Percentiles rank a stretch among this genome's conserved stretches.
These are phyloP conservation scores for Fraxinus greggii DNA, from an alignment of 305 asterid genomes.

Conservation along the genomic window DNA sequence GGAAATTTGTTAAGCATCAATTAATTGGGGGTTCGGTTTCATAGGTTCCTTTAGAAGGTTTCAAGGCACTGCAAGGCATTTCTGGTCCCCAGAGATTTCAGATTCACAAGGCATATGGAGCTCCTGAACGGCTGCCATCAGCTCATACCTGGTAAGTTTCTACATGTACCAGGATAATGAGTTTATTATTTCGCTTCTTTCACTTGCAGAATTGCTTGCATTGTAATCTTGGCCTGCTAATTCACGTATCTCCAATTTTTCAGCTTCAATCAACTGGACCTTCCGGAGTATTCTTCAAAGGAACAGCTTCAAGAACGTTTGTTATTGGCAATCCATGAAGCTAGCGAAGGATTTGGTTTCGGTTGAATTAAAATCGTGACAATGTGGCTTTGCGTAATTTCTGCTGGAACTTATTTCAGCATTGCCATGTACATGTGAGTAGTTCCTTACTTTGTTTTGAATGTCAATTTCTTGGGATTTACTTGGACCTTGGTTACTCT, in stretches of 20 bases:
- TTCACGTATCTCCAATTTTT: constrained; percentile 18
- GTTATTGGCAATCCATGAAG: constrained; percentile 94
- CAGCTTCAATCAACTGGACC: constrained; percentile 99
- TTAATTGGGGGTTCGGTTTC: constrained; percentile 22
- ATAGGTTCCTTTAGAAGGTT: constrained; percentile 98
- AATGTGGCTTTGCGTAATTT: constrained; percentile 16
- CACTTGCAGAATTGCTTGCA: constrained; percentile 7
- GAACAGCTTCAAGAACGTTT: constrained; percentile 96
- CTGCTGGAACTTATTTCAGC: constrained; percentile 34
- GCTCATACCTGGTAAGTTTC: constrained; percentile 92
- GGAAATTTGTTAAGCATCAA: constrained; percentile 4
- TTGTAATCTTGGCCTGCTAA: constrained; percentile 5
- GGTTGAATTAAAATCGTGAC: constrained; percentile 46
- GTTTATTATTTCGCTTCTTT: neutral
- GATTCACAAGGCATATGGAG: constrained; percentile 98
- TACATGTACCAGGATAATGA: neutral
- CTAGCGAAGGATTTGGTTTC: constrained; percentile 98
- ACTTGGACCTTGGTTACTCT: neutral
- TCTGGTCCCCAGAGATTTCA: constrained; percentile 99
- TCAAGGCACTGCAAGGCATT: constrained; percentile 96
- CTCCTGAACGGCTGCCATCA: constrained; percentile 98
- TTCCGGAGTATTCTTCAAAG: constrained; percentile 87
- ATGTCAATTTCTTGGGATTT: neutral
- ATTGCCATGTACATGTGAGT: constrained; percentile 46
- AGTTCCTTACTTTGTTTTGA: neutral